Evolutionary conservation across 495 filamentous ascomycete genomes (phyloP).

Genomic region (Diplogelasinospora grovesii): DNA sequence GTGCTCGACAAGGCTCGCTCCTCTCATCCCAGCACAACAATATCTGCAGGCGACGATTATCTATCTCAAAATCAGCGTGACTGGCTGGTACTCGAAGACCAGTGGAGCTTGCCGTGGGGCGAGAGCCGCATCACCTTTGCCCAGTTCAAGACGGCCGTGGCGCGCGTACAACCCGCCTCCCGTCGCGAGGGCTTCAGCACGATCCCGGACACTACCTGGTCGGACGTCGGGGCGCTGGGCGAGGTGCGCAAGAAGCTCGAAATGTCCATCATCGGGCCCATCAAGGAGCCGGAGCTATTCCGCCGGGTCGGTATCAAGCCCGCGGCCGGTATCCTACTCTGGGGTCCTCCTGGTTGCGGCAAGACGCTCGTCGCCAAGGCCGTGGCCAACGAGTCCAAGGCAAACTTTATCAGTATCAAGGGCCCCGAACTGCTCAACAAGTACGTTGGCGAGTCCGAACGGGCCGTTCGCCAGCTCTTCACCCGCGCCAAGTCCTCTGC

Average conservation of each 20-base stretch:
- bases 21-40: constrained; percentile 38
- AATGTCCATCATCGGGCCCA: constrained; percentile 87
- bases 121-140: constrained; percentile 29
- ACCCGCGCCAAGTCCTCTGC: constrained; percentile 76
- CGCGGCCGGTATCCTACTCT: constrained; percentile 86
- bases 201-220: constrained; percentile 94
- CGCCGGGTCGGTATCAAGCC: constrained; percentile 75
- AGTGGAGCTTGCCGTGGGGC: constrained; percentile 19
- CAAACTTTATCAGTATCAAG: constrained; percentile 98
- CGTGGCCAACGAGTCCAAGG: constrained; percentile 88
- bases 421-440: constrained; percentile 92
- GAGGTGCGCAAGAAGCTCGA: constrained; percentile 74
- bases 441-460: constrained; percentile 92
- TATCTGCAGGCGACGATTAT: constrained; percentile 49
- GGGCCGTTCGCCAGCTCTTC: constrained; percentile 89
- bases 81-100: constrained; percentile 30
- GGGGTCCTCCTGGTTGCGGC: constrained; percentile 95
- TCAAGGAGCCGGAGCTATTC: constrained; percentile 77
- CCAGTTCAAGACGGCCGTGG: constrained; percentile 72
- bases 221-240: constrained; percentile 80
- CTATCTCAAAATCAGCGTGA: constrained; percentile 40
- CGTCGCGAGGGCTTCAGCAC: constrained; percentile 96
- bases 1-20: constrained; percentile 15
- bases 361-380: constrained; percentile 96
- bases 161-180: constrained; percentile 83